Evolutionary conservation across 2,329 filamentous ascomycete genomes (phyloP), one percentile per base, ranked within the genome.

Genomic region (Fusarium acutatum): DNA sequence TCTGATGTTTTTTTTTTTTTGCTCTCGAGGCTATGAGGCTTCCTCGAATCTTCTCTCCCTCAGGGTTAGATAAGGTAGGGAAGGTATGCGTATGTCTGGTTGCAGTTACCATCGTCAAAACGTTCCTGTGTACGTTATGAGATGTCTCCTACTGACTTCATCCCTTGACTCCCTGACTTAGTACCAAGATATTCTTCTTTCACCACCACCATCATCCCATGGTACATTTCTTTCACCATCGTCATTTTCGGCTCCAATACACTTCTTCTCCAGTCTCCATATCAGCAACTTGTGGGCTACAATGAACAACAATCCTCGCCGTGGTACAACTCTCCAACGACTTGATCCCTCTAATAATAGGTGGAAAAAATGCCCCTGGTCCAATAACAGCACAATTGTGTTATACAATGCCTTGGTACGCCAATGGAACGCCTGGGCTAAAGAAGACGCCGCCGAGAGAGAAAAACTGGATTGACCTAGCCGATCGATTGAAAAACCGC

Each of bases 401-500:
- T 26, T 26, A 14, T 52, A 52, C 32, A 52, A 52, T 14, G 2
- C 6, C 24, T 28, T 53, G 18, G 50, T 53, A 17, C 7, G 1
- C 3, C 13, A 37, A 28, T 53, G 50, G 50, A 37, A 53, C 4
- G 5, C 7, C 32, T 53, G 49, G 32, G 32, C 49, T 4, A 22
- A 15, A 26, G 32, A 53, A 4, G n/a, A 37, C 24, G 3, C 3
- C 13, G 13, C 24, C 5, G 49, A 37, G 18, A 2, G 30, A 20
- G 34, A 2, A 26, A 4, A 53, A 53, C n/a, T 53, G 32, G 44
- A 4, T 10, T 46, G 6, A 10, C 5, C 6, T 46, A 15, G 8
- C 1, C 43, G 6, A 3, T 15, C 43, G 43, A 46, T 22, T 46
- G 18, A 5, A 2, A 5, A 2, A 6, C 41, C 1, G 2, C 6